Base-by-base conservation (phyloP, 306 rosid genomes). In the Prunus kanzakura region DNA sequence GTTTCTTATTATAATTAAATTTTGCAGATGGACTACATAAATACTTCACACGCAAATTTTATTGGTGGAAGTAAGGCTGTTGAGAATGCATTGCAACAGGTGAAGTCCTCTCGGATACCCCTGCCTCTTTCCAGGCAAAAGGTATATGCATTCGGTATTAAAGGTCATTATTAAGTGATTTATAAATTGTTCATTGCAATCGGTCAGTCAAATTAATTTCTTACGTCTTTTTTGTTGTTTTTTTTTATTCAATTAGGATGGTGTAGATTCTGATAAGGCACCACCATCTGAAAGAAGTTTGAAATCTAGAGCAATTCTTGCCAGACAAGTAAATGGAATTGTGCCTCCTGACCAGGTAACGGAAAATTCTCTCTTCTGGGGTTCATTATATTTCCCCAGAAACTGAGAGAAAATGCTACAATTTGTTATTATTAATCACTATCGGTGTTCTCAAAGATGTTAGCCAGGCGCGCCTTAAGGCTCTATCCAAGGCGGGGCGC, bases 41-140 rank as follows among this genome's bases (percentile, higher is more conserved):
- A 95, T 81, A 95, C 99, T 76, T 95, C 99, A 67, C 99, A 95
- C 77, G 93, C 91, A 76, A 95, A 95, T 87, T 92, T 95, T 89
- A 66, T 95, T 86, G 99, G 99, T 76, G 99, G 99, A 79, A 92
- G 98, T 72, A 90, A 87, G 84, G 97, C 99, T 49, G 84, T 92
- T 73, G 99, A 92, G 84, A 14, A 38, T 69, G 97, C 97, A 78
- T 71, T 86, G 81, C 97, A 88, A 67, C 97, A 95, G 76, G 81
- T 89, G 75, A 92, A 81, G 85, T 86, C 95, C 69, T 89, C 97
- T 67, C 86, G 97, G 81, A 70, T 79, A 66, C 78, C 92, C 69
- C 52, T 83, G 52, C 71, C 97, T 49, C 79, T 81, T 79, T 76
- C 96, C 62, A 87, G 88, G 88, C 96, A 74, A 73, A 95, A 92